Evolutionary conservation across 768 basidiomycete species (phyloP).

Genomic region (Porpolomopsis calyptriformis): DNA sequence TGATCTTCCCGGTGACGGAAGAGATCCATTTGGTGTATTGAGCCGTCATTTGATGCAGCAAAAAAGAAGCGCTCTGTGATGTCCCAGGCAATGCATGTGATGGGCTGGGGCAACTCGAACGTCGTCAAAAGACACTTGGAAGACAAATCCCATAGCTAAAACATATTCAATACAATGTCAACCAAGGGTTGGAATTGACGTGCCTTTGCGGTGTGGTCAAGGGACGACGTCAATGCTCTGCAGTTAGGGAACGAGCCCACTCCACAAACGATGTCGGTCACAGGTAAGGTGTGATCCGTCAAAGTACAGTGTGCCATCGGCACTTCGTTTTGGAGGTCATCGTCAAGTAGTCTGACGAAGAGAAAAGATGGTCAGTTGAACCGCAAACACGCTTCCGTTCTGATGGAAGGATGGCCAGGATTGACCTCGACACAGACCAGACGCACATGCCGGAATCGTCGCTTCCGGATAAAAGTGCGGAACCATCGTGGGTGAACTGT

Average conservation of each 20-base stretch:
- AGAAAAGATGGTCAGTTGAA: constrained; percentile 10
- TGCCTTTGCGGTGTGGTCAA: constrained; percentile 91
- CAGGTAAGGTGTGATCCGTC: constrained; percentile 85
- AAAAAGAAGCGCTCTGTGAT: constrained; percentile 83
- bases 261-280: constrained; percentile 75
- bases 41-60: constrained; percentile 65
- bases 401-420: constrained; percentile 17
- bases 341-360: constrained; percentile 56
- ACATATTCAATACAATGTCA: constrained; percentile 6
- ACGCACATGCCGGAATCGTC: constrained; percentile 85
- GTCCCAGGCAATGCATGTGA: constrained; percentile 66
- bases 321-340: constrained; percentile 62
- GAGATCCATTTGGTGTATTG: constrained; percentile 70
- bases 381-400: constrained; percentile 9
- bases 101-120: constrained; percentile 75
- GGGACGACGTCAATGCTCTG: constrained; percentile 67
- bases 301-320: constrained; percentile 70
- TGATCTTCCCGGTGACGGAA: constrained; percentile 54
- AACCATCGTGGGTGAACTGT: constrained; percentile 74
- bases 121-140: constrained; percentile 71
- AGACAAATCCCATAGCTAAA: constrained; percentile 71
- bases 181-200: constrained; percentile 6
- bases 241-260: constrained; percentile 69
- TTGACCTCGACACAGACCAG: constrained; percentile 82
- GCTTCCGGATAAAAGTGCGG: constrained; percentile 72